Evolutionary conservation across 164 flowering plant species (phyloP).

Genomic region (Macadamia tetraphylla): DNA sequence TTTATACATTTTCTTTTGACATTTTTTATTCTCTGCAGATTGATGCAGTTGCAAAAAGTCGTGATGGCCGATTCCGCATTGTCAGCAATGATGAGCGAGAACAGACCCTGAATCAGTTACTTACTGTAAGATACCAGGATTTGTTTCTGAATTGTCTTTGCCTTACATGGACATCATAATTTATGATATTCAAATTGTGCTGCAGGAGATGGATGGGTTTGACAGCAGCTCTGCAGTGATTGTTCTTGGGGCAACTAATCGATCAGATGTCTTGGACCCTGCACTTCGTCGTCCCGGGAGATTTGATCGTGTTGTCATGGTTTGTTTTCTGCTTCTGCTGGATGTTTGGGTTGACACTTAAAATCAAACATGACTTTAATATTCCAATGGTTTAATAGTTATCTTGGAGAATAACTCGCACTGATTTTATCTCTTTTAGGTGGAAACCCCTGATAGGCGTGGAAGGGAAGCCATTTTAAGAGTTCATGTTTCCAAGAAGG

Average conservation of each 20-base stretch:
- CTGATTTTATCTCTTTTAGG: conserved; percentile 35
- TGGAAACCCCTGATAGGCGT: conserved; percentile 84
- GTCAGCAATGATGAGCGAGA: conserved; percentile 97
- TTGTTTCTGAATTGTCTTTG: conserved; percentile 1
- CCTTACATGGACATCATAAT: neutral
- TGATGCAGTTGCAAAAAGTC: conserved; percentile 98
- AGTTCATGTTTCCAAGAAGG: conserved; percentile 88
- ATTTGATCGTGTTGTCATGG: conserved; percentile 96
- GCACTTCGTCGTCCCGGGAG: conserved; percentile 99
- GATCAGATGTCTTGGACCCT: conserved; percentile 93
- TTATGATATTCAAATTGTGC: conserved; percentile 9
- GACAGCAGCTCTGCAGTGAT: conserved; percentile 95
- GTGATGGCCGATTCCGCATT: conserved; percentile 87
- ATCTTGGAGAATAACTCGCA: conserved; percentile 3
- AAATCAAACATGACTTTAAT: neutral
- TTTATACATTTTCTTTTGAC: neutral
- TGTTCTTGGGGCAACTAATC: conserved; percentile 97
- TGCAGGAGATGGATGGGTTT: conserved; percentile 99
- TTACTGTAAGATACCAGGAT: conserved; percentile 53
- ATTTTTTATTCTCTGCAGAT: conserved; percentile 43
- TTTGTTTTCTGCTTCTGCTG: conserved; percentile 26
- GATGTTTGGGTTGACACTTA: neutral
- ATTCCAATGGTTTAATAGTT: neutral
- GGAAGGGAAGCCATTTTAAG: conserved; percentile 94
- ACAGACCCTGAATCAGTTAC: conserved; percentile 92